These are phyloP conservation scores for Neurospora sp. DNA, from an alignment of 495 filamentous ascomycete species.

Conservation along the genomic window DNA sequence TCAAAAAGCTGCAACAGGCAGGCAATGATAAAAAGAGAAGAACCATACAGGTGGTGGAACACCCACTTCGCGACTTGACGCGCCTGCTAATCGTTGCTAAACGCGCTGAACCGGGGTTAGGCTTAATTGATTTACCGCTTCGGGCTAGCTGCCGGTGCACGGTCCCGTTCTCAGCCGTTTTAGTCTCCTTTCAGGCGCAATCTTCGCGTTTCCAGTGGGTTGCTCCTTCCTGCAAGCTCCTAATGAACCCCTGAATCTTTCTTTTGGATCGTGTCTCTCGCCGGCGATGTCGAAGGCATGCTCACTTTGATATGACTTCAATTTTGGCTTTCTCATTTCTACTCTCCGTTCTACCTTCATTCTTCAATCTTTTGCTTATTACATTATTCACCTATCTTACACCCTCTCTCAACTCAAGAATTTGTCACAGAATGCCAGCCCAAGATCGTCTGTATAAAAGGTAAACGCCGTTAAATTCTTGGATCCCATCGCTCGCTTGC, in stretches of 20 bases:
- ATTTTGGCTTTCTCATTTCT: not conserved
- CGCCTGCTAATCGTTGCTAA: not conserved
- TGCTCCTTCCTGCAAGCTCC: not conserved
- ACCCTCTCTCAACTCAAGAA: not conserved
- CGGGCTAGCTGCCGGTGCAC: not conserved
- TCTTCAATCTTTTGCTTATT: not conserved
- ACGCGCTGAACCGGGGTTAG: not conserved
- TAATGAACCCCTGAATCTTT: not conserved
- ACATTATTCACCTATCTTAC: not conserved
- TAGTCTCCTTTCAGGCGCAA: not conserved
- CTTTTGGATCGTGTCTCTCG: not conserved
- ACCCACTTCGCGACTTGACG: not conserved
- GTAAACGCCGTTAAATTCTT: not conserved
- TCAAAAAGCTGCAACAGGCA: not conserved
- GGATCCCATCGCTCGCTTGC: not conserved
- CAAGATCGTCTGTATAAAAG: not conserved
- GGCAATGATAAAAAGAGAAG: not conserved
- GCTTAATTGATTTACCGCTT: constrained; percentile 1
- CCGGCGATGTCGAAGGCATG: not conserved
- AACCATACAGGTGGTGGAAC: not conserved
- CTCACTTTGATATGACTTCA: not conserved
- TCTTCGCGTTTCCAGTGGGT: not conserved
- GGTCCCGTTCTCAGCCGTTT: not conserved
- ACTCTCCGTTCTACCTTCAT: not conserved
- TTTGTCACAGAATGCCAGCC: not conserved